A percentile compares a stretch with the other conserved stretches of the same genome.
These are phyloP conservation scores for Musa troglodytarum DNA, from an alignment of 176 grass and related monocot species.

Conservation along the genomic window DNA sequence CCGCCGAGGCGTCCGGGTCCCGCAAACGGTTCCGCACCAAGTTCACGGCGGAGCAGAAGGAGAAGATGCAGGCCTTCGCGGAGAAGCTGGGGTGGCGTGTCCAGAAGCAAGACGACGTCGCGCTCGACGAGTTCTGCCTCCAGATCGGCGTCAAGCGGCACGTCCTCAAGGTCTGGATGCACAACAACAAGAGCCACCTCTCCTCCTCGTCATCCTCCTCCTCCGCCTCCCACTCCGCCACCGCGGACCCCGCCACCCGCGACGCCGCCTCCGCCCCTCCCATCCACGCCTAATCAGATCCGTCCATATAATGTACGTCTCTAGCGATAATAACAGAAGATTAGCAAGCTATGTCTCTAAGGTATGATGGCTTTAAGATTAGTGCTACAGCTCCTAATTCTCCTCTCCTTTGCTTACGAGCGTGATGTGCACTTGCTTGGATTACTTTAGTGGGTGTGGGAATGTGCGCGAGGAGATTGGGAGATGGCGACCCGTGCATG, in stretches of 20 bases:
- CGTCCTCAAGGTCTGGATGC: conserved; percentile 92
- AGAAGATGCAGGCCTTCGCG: neutral
- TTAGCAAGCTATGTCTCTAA: too few species aligned
- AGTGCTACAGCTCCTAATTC: too few species aligned
- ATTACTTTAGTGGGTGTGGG: too few species aligned
- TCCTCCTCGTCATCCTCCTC: neutral
- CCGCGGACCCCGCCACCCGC: neutral
- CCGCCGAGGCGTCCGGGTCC: neutral
- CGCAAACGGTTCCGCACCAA: conserved; percentile 3
- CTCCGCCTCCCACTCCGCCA: neutral
- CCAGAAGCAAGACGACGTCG: neutral
- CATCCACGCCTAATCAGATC: neutral
- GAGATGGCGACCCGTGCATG: too few species aligned
- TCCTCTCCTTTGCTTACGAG: too few species aligned
- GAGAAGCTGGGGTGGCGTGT: neutral
- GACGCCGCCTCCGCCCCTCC: neutral
- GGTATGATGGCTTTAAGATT: too few species aligned
- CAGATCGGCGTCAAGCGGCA: conserved; percentile 50
- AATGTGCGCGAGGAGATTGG: too few species aligned
- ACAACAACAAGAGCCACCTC: conserved; percentile 53
- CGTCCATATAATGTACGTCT: neutral
- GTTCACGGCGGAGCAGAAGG: conserved; percentile 1
- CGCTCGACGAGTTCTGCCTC: conserved; percentile 9
- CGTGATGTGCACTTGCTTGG: too few species aligned
- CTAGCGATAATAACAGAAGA: neutral